These are phyloP conservation scores for Ganoderma multipileum DNA, from an alignment of 1,284 basidiomycete genomes.

Conservation along the genomic window DNA sequence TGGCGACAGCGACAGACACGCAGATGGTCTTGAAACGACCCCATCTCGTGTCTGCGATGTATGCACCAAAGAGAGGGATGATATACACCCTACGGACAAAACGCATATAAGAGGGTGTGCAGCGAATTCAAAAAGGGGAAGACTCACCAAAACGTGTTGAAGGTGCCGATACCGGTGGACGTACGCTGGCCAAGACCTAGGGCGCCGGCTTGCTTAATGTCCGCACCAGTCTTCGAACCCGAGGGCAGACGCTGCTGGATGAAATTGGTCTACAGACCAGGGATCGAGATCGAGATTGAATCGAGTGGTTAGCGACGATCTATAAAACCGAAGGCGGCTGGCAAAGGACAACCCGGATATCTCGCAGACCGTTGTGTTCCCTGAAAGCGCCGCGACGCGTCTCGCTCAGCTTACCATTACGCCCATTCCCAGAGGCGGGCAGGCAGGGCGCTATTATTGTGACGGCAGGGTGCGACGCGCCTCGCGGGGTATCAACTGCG, in stretches of 20 bases:
- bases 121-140: conserved; percentile 8
- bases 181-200: conserved; percentile 70
- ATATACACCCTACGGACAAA: conserved; percentile 53
- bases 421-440: background rate
- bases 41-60: conserved; percentile 77
- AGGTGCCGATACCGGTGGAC: conserved; percentile 73
- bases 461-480: background rate
- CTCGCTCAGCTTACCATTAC: background rate
- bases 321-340: background rate
- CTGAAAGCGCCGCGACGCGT: background rate
- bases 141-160: conserved; percentile 65
- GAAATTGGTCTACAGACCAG: conserved; percentile 64
- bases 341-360: background rate
- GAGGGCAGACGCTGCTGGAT: conserved; percentile 73
- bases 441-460: background rate
- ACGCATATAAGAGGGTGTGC: background rate
- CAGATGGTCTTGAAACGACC: conserved; percentile 81
- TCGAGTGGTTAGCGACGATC: conserved; percentile 16
- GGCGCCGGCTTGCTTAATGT: conserved; percentile 70
- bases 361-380: background rate
- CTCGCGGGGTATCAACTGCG: background rate
- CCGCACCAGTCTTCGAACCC: conserved; percentile 74
- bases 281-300: too few relatives aligned
- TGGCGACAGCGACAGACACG: conserved; percentile 58
- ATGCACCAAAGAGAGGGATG: conserved; percentile 70